Percentiles rank a stretch among this genome's conserved stretches.
Conservation (phyloP, 371 early-diverging fungal genomes). For the Dinochytrium kinnereticum region DNA sequence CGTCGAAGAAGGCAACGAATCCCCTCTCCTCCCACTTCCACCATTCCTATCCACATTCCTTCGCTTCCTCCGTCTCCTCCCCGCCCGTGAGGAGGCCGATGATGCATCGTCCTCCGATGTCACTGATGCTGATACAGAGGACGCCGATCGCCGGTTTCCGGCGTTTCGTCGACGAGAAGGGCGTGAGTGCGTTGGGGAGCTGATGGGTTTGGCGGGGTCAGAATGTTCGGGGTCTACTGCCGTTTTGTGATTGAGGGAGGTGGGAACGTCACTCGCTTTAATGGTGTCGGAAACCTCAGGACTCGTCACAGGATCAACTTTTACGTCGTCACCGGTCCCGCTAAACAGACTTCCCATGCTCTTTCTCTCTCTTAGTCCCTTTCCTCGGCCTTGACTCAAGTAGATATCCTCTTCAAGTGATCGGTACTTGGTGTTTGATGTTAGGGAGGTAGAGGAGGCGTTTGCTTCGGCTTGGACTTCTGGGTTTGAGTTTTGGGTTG, state of each 20-base stretch:
- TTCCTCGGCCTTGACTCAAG: not conserved
- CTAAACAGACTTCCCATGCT: constrained; percentile 3
- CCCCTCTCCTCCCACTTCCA: not conserved
- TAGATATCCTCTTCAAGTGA: not conserved
- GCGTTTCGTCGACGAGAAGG: too few relatives aligned
- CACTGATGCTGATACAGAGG: too few relatives aligned
- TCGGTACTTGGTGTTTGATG: not conserved
- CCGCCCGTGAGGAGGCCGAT: not conserved
- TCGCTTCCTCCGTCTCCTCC: not conserved
- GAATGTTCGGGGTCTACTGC: too few relatives aligned
- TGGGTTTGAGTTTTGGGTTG: too few relatives aligned
- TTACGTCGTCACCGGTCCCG: not conserved
- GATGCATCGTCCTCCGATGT: not conserved
- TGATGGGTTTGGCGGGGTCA: too few relatives aligned
- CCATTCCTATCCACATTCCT: not conserved
- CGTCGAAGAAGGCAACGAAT: constrained; percentile 17
- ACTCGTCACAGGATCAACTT: not conserved
- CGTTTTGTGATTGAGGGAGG: too few relatives aligned
- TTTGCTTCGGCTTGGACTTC: not conserved
- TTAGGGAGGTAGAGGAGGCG: not conserved
- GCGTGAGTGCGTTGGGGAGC: too few relatives aligned
- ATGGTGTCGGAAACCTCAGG: not conserved
- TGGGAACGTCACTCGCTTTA: too few relatives aligned
- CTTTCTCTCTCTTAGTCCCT: not conserved
- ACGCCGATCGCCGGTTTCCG: too few relatives aligned